Evolutionary conservation across 192 early-diverging fungal genomes (phyloP), one percentile per base, ranked within the genome.

Genomic region (Lunasporangiospora selenospora): DNA sequence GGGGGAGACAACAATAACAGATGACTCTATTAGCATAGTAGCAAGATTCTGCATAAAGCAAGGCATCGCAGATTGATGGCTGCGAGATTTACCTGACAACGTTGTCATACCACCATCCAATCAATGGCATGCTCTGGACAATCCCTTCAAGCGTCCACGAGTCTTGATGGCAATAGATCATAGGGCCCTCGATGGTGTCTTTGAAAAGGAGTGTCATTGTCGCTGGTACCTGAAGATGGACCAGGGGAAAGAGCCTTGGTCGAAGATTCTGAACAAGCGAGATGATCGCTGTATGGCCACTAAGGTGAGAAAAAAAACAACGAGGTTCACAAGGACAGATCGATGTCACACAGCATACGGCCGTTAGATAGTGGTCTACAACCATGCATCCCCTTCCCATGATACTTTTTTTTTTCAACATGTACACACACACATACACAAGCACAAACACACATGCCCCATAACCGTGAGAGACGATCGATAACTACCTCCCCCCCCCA

Each of bases 91-190:
- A 77, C 42, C 83, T 54, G 21, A 81, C 73, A 9, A 85, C 78
- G 42, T 81, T 63, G 36, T 83, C 80, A 46, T 85, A 83, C 84
- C 84, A 85, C 67, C 75, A 85, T 33, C 75, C 79, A 19, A 83
- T 59, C 19, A 83, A 52, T n/a, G 84, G 84, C 37, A 83, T 71
- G n/a, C 78, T 80, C 53, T 79, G 67, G 16, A 85, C 67, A 36
- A 85, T 62, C 9, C 81, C 84, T 56, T 82, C 84, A n/a, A 86
- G 50, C 4, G 82, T 80, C 84, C 84, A 86, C 8, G 76, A 83
- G 38, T 86, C 84, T 50, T 86, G 82, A 39, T 86, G 82, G 41
- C 75, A 67, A 31, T 79, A 80, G 31, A 86, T 82, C 61, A 82
- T 81, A 6, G 70, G 53, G 21, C 80, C 82, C 47, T 59, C 53